phyloP scores from a whole-genome alignment of 176 grass and related monocot species.

The Luzula sylvatica region DNA sequence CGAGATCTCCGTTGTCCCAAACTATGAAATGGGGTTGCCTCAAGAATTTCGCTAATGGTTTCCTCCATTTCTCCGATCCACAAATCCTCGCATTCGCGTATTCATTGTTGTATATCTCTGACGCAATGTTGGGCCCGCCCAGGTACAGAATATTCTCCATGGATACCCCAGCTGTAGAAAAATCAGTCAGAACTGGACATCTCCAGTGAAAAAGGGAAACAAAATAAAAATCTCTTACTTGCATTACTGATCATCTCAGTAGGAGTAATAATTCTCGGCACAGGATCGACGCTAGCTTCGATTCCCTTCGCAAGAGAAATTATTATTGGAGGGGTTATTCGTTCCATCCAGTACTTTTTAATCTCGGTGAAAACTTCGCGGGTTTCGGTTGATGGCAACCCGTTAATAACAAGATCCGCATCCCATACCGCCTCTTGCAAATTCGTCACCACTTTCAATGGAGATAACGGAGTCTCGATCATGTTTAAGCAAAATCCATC shows the following conservation, averaged over 20 bases:
- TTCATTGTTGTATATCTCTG: constrained; percentile 99
- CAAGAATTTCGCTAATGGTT: constrained; percentile 88
- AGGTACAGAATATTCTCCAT: constrained; percentile 96
- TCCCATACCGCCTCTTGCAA: constrained; percentile 98
- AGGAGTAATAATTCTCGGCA: constrained; percentile 89
- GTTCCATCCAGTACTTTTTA: constrained; percentile 84
- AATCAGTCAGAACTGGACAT: constrained; percentile 9
- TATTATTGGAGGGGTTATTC: constrained; percentile 52
- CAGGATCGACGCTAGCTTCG: constrained; percentile 65
- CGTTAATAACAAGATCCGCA: constrained; percentile 91
- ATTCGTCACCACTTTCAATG: constrained; percentile 95
- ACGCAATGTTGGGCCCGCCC: constrained; percentile 91
- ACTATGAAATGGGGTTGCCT: constrained; percentile 99
- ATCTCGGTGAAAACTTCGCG: constrained; percentile 85
- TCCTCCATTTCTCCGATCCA: constrained; percentile 92
- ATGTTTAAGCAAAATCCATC: constrained; percentile 98
- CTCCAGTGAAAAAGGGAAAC: constrained; percentile 5
- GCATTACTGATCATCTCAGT: constrained; percentile 93
- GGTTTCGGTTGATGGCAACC: constrained; percentile 81
- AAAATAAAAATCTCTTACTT: constrained; percentile 32
- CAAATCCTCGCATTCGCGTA: constrained; percentile 97
- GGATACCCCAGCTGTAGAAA: constrained; percentile 61
- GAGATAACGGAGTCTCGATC: constrained; percentile 87
- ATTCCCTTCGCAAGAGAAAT: constrained; percentile 94
- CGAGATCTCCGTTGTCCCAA: constrained; percentile 91